Evolutionary conservation across 306 rosid species (phyloP), one percentile per base, ranked within the genome.

Genomic region (Senna siamea): DNA sequence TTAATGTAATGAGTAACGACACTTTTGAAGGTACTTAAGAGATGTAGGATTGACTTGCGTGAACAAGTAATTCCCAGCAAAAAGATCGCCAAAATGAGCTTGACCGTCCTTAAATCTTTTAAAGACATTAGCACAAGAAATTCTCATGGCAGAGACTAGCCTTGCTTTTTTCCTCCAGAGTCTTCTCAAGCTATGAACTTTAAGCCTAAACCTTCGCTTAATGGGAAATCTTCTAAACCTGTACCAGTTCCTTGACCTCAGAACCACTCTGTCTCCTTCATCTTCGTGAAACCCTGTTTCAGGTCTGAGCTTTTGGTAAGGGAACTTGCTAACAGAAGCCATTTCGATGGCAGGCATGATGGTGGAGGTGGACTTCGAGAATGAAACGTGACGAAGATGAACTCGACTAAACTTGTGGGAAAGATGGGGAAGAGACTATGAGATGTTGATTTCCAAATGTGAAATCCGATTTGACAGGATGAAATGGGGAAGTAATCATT

Each of bases 31-130:
- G 66, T 28, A 19, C 81, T 75, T 78, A 22, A 79, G 22, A 3
- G 82, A 67, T 4, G 82, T 2, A 58, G 89, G 89, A 47, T 18
- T 69, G 70, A 85, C 62, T 47, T 85, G 89, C 50, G 82, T 28
- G 82, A 85, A 79, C 76, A 85, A 18, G 70, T 79, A 85, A 66
- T 85, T 85, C 37, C 89, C 89, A 61, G 84, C 84, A 69, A 85
- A 85, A 14, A 85, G 76, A 19, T 85, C 89, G 2, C 84, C 82
- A 15, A 85, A 73, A 40, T 82, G 76, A 15, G 35, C 69, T 64
- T 80, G 87, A 12, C 85, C 70, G 2, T 80, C 85, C 57, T 60
- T 71, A 0, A 86, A 66, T 63, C 87, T 78, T 61, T 72, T 75
- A 20, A 71, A 41, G 12, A 75, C 60, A 13, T 40, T 75, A 19